These are phyloP conservation scores for Hypoxylon sp. DNA, from an alignment of 2,329 filamentous ascomycete genomes.

Conservation along the genomic window DNA sequence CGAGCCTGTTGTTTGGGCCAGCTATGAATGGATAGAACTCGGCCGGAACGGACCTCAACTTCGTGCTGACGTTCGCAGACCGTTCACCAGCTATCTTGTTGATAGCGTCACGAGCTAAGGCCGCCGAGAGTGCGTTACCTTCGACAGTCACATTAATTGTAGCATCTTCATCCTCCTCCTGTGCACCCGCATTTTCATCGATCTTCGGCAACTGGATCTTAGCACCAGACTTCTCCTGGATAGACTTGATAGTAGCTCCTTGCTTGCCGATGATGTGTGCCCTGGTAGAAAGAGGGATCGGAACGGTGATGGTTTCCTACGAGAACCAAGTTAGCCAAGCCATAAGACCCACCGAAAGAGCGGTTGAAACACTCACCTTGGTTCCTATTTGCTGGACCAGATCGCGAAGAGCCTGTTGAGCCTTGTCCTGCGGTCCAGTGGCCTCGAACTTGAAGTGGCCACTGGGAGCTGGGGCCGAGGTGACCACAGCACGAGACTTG, in stretches of 20 bases:
- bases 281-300: slow-evolving; percentile 83
- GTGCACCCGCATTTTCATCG: slow-evolving; percentile 66
- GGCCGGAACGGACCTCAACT: slow-evolving; percentile 83
- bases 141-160: slow-evolving; percentile 88
- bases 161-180: slow-evolving; percentile 78
- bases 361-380: slow-evolving; percentile 67
- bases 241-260: slow-evolving; percentile 87
- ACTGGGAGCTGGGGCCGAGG: slow-evolving; percentile 75
- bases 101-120: slow-evolving; percentile 84
- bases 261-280: slow-evolving; percentile 93
- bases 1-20: slow-evolving; percentile 74
- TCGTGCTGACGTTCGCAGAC: slow-evolving; percentile 81
- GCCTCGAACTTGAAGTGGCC: slow-evolving; percentile 84
- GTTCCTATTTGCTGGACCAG: slow-evolving; percentile 87
- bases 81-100: slow-evolving; percentile 88
- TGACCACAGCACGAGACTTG: slow-evolving; percentile 86
- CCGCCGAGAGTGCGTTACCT: slow-evolving; percentile 88
- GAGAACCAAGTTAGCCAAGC: slow-evolving; percentile 3
- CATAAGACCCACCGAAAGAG: neutral
- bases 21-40: slow-evolving; percentile 97
- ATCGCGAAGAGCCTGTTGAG: slow-evolving; percentile 88
- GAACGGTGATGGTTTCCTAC: slow-evolving; percentile 68
- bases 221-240: slow-evolving; percentile 89
- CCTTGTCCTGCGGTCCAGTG: slow-evolving; percentile 81
- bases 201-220: slow-evolving; percentile 87